These are phyloP conservation scores for Gynandropsis gynandra DNA, from an alignment of 345 rosid genomes.

Conservation along the genomic window DNA sequence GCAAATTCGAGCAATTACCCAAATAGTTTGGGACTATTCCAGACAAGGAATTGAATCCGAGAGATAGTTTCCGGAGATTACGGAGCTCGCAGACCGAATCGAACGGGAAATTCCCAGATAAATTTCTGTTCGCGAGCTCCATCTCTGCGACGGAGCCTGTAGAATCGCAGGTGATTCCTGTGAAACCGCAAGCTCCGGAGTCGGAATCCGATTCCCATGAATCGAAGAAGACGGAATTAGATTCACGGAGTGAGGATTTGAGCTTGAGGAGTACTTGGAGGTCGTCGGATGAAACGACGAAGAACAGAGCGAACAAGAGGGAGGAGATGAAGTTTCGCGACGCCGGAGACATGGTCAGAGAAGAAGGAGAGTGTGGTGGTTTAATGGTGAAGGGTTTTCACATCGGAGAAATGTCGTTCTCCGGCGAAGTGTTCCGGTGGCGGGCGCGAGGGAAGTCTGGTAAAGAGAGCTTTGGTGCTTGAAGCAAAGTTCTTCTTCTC, in stretches of 20 bases:
- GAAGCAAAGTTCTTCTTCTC: too few species aligned
- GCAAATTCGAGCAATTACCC: conserved; percentile 44
- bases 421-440: too few species aligned
- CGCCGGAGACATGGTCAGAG: conserved; percentile 17
- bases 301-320: conserved; percentile 28
- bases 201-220: conserved; percentile 39
- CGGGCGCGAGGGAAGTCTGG: too few species aligned
- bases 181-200: conserved; percentile 35
- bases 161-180: conserved; percentile 53
- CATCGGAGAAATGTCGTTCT: too few species aligned
- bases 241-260: conserved; percentile 33
- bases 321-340: conserved; percentile 9
- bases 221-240: conserved; percentile 30
- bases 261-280: conserved; percentile 43
- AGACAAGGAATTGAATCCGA: conserved; percentile 50
- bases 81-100: conserved; percentile 51
- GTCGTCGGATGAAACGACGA: conserved; percentile 43
- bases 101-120: conserved; percentile 45
- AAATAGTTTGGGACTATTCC: conserved; percentile 38
- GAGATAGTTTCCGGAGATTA: conserved; percentile 50
- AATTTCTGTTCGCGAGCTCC: conserved; percentile 45
- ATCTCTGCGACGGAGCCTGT: conserved; percentile 45
- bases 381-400: too few species aligned
- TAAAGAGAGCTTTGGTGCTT: too few species aligned
- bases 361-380: too few species aligned